Evolutionary conservation across 2,329 filamentous ascomycete genomes (phyloP).

Genomic region (Clarireedia sp.): DNA sequence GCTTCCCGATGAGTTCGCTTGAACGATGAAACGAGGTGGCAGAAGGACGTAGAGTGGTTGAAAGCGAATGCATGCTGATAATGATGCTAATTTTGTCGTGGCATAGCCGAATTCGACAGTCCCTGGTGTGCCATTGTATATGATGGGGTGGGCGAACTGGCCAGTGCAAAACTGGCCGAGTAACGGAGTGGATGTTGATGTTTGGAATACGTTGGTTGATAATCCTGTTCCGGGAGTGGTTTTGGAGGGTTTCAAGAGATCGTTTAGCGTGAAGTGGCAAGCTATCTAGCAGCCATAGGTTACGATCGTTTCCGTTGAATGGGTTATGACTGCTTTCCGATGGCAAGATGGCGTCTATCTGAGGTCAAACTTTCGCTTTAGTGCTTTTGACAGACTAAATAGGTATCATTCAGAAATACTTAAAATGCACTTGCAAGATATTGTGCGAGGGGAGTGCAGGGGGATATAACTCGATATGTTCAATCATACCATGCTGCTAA

Average conservation of each 20-base stretch:
- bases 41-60: background rate
- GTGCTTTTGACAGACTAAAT: too few species aligned
- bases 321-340: background rate
- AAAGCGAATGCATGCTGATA: too few species aligned
- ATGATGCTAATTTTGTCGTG: background rate
- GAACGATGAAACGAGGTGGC: too few species aligned
- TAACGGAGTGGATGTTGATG: background rate
- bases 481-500: too few species aligned
- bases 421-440: too few species aligned
- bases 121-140: background rate
- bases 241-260: background rate
- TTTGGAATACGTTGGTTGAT: background rate
- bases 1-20: too few species aligned
- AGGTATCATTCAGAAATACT: too few species aligned
- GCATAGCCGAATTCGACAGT: constrained; percentile 1
- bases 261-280: background rate
- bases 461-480: too few species aligned
- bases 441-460: too few species aligned
- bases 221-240: background rate
- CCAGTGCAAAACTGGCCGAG: background rate
- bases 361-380: too few species aligned
- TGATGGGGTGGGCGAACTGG: constrained; percentile 5
- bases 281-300: background rate
- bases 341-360: background rate
- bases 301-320: background rate